Evolutionary conservation across 148 eudicot species (phyloP).

Genomic region (Hydrangea macrophylla): DNA sequence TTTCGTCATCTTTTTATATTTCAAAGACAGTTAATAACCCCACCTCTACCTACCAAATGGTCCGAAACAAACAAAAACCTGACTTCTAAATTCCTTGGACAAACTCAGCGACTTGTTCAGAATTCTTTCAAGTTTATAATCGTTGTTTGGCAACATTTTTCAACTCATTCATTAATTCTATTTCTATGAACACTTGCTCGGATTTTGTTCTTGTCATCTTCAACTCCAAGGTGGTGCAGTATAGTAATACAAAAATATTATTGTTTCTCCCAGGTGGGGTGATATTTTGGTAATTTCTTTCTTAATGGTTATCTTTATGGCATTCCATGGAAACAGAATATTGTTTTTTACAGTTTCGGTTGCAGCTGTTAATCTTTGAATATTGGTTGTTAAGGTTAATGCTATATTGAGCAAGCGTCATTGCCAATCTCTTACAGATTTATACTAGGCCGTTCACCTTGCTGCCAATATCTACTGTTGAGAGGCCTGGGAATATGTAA

Average conservation of each 20-base stretch:
- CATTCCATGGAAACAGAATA: not conserved
- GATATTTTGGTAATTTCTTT: not conserved
- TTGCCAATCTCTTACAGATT: slow-evolving; percentile 44
- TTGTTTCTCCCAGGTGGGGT: not conserved
- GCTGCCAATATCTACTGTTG: slow-evolving; percentile 80
- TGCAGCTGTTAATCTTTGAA: not conserved
- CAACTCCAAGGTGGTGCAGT: no score
- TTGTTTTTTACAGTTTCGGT: not conserved
- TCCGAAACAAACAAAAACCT: no score
- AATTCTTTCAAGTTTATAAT: not conserved
- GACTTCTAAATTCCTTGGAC: no score
- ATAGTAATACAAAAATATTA: not conserved
- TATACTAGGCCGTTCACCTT: slow-evolving; percentile 59
- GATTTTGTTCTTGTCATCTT: no score
- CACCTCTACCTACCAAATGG: no score
- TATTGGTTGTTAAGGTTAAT: not conserved
- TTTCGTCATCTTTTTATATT: not conserved
- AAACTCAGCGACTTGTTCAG: not conserved
- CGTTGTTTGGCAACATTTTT: not conserved
- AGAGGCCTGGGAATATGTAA: slow-evolving; percentile 84
- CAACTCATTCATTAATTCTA: no score
- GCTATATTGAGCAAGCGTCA: not conserved
- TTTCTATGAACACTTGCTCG: no score
- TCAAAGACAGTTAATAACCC: no score
- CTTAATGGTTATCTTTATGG: not conserved